A percentile compares a stretch with the other conserved stretches of the same genome.
phyloP scores from a whole-genome alignment of 768 basidiomycete species.

The Boletus pseudo-olivaceus region DNA sequence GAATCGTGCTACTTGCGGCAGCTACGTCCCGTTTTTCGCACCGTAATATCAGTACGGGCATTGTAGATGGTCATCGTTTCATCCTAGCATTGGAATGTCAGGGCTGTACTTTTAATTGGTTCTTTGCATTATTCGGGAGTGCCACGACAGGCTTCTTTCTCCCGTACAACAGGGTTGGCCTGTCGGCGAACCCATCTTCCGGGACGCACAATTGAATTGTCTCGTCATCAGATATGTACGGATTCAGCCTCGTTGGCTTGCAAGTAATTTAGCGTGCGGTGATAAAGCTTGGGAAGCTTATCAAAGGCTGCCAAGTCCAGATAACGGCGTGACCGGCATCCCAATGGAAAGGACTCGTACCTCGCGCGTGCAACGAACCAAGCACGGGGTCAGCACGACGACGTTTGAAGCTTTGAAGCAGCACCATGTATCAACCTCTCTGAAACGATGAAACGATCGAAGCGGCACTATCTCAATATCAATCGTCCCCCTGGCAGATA shows the following conservation, averaged over 20 bases:
- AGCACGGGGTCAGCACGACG: no score
- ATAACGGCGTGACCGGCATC: no score
- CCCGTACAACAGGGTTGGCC: not conserved
- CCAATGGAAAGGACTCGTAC: no score
- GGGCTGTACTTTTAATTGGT: not conserved
- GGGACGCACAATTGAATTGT: not conserved
- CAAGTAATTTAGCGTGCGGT: no score
- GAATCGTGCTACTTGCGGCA: not conserved
- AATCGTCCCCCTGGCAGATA: not conserved
- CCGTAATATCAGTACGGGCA: not conserved
- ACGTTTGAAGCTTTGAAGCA: no score
- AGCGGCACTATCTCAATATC: not conserved
- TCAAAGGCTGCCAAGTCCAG: no score
- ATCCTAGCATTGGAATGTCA: constrained; percentile 2
- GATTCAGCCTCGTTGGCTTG: not conserved
- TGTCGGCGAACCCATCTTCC: no score
- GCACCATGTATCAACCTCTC: no score
- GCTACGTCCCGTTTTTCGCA: not conserved
- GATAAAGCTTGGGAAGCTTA: no score
- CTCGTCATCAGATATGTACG: not conserved
- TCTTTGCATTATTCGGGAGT: not conserved
- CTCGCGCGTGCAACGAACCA: no score
- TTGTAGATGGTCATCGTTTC: constrained; percentile 6
- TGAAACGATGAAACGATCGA: not conserved
- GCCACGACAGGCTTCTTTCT: not conserved